phyloP scores from a whole-genome alignment of 345 rosid genomes.

The Linum lewisii region DNA sequence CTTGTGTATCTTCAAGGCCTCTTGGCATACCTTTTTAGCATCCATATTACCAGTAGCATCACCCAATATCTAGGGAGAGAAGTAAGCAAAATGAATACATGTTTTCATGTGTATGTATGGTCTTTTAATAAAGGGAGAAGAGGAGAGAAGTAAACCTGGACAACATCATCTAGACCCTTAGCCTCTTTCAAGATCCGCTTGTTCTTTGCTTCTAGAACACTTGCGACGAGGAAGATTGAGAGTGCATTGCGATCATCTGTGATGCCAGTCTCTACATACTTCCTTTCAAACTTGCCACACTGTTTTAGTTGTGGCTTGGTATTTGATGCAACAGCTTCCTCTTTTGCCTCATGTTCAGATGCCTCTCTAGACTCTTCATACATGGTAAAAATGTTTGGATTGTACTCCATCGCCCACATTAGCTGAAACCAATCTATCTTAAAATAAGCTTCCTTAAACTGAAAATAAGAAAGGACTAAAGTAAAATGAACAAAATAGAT shows the following conservation, averaged over 20 bases:
- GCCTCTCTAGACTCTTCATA: conserved; percentile 36
- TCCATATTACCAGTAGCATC: conserved; percentile 67
- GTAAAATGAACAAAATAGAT: not conserved
- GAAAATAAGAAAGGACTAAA: not conserved
- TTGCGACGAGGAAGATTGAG: conserved; percentile 76
- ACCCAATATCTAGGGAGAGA: conserved; percentile 85
- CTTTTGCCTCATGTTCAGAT: conserved; percentile 9
- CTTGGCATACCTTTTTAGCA: conserved; percentile 70
- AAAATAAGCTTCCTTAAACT: conserved; percentile 10
- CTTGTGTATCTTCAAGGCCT: conserved; percentile 72
- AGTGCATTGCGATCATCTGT: conserved; percentile 44
- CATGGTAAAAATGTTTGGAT: conserved; percentile 60
- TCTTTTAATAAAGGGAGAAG: too few relatives aligned
- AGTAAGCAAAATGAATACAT: conserved; percentile 6
- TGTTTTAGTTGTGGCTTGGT: conserved; percentile 58
- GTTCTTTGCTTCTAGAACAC: conserved; percentile 80
- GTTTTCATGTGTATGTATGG: too few relatives aligned
- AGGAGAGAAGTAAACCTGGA: conserved; percentile 39
- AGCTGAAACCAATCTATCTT: conserved; percentile 49
- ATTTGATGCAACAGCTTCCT: conserved; percentile 14
- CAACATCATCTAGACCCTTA: conserved; percentile 81
- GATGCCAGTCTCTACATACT: conserved; percentile 41
- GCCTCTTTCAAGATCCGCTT: conserved; percentile 79
- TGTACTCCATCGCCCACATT: conserved; percentile 98
- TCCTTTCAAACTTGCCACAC: conserved; percentile 76